phyloP scores from a whole-genome alignment of 2,329 filamentous ascomycete genomes.

The Fusarium torreyae region DNA sequence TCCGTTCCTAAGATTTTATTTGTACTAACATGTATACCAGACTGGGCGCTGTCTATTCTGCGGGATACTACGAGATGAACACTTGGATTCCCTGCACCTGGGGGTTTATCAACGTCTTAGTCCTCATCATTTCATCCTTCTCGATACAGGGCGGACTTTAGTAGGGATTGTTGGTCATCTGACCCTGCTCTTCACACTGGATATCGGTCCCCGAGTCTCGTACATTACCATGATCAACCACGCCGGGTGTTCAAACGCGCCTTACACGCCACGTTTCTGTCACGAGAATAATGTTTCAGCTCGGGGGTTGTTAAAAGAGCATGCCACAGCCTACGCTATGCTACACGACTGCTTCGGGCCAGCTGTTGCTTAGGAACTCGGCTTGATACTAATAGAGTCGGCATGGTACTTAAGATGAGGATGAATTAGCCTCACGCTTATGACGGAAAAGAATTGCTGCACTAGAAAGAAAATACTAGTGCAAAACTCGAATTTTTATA shows the following conservation, averaged over 20 bases:
- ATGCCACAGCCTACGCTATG: not conserved
- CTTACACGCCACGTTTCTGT: not conserved
- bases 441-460: not conserved
- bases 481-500: not conserved
- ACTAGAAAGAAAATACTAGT: not conserved
- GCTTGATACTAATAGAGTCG: not conserved
- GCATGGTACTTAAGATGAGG: too few species aligned
- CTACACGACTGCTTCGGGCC: not conserved
- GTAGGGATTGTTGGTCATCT: constrained; percentile 44
- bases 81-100: constrained; percentile 95
- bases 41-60: constrained; percentile 83
- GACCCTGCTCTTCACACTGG: not conserved
- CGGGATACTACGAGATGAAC: constrained; percentile 90
- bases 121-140: constrained; percentile 89
- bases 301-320: not conserved
- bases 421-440: too few species aligned
- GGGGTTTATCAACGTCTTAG: constrained; percentile 86
- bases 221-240: not conserved
- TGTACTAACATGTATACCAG: constrained; percentile 59
- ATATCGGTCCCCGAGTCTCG: not conserved
- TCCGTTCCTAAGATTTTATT: not conserved
- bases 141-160: constrained; percentile 91
- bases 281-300: not conserved
- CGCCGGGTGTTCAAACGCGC: not conserved
- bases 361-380: not conserved